Evolutionary conservation across 2,329 filamentous ascomycete species (phyloP).

Genomic region (Hysterium pulicare): DNA sequence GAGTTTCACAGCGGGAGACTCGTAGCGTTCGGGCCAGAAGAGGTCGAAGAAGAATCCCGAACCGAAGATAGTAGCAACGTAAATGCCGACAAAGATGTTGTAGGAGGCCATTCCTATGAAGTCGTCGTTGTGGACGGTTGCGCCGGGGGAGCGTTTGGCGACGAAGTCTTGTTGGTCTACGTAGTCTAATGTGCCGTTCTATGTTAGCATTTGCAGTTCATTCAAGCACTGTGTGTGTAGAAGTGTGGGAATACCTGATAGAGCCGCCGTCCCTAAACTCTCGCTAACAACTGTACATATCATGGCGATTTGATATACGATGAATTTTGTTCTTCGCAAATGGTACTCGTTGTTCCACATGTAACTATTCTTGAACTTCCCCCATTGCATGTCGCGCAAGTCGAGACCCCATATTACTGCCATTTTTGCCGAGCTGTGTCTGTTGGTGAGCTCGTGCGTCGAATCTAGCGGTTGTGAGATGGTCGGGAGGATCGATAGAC

Average conservation of each 20-base stretch:
- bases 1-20: slow-evolving; percentile 47
- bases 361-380: slow-evolving; percentile 55
- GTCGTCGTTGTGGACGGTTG: slow-evolving; percentile 52
- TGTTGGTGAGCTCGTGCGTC: no score
- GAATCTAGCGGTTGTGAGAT: no score
- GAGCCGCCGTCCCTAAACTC: slow-evolving; percentile 53
- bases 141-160: slow-evolving; percentile 35
- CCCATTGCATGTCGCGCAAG: slow-evolving; percentile 56
- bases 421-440: slow-evolving; percentile 16
- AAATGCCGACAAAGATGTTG: slow-evolving; percentile 59
- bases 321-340: slow-evolving; percentile 56
- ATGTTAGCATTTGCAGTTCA: neutral
- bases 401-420: slow-evolving; percentile 57
- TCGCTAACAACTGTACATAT: slow-evolving; percentile 57
- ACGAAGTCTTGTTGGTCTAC: slow-evolving; percentile 52
- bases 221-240: neutral
- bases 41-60: slow-evolving; percentile 61
- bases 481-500: no score
- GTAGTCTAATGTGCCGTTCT: slow-evolving; percentile 42
- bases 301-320: slow-evolving; percentile 59
- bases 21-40: slow-evolving; percentile 56
- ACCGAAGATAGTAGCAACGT: slow-evolving; percentile 57
- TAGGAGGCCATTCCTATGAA: slow-evolving; percentile 55
- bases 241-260: slow-evolving; percentile 44
- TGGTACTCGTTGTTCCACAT: slow-evolving; percentile 58